phyloP scores from a whole-genome alignment of 2,329 filamentous ascomycete species.

The Aspergillus caelatus region DNA sequence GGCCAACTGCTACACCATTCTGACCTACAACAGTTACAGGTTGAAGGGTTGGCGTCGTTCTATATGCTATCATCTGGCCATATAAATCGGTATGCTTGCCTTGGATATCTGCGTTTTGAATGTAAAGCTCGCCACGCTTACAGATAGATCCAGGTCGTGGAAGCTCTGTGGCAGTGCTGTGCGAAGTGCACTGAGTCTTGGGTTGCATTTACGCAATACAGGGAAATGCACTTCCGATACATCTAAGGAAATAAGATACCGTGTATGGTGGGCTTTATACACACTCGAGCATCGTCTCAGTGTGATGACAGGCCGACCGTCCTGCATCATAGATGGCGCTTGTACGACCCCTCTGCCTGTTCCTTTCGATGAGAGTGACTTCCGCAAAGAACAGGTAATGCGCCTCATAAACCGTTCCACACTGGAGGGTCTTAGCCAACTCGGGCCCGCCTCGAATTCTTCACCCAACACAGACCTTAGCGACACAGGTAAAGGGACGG shows the following conservation, averaged over 20 bases:
- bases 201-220: constrained; percentile 46
- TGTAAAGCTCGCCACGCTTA: constrained; percentile 3
- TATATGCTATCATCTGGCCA: constrained; percentile 46
- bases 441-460: constrained; percentile 26
- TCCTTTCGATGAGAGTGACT: constrained; percentile 45
- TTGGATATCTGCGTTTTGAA: neutral
- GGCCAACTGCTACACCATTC: constrained; percentile 45
- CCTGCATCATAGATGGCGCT: constrained; percentile 44
- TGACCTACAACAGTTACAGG: constrained; percentile 48
- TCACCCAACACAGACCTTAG: constrained; percentile 24
- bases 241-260: constrained; percentile 48
- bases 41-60: constrained; percentile 45
- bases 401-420: constrained; percentile 32
- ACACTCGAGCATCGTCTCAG: constrained; percentile 46
- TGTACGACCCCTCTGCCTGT: constrained; percentile 47
- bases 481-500: constrained; percentile 15
- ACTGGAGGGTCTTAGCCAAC: constrained; percentile 22
- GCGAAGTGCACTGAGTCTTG: constrained; percentile 44
- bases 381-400: constrained; percentile 36
- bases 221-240: constrained; percentile 40
- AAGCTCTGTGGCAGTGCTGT: constrained; percentile 45
- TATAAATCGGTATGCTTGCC: constrained; percentile 43
- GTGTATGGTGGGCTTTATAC: constrained; percentile 51
- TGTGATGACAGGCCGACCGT: constrained; percentile 49
- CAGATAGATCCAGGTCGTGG: constrained; percentile 40